phyloP scores from a whole-genome alignment of 2,329 filamentous ascomycete species.

The Cryphonectria radicalis region DNA sequence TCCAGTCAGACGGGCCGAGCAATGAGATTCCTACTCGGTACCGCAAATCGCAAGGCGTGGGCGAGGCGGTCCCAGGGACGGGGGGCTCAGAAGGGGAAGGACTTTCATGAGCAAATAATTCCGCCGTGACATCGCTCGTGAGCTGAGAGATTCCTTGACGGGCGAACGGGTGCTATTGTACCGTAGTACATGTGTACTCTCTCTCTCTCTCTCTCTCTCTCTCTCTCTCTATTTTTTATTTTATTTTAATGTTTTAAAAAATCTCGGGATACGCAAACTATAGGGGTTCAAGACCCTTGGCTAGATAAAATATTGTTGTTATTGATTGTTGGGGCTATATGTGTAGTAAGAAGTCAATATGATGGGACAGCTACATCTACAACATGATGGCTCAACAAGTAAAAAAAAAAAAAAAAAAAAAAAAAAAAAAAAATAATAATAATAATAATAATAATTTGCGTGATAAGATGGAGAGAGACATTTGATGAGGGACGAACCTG shows the following conservation, averaged over 20 bases:
- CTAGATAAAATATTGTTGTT: too few species aligned
- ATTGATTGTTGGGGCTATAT: too few species aligned
- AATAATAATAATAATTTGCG: too few species aligned
- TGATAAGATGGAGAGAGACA: neutral
- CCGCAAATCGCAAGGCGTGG: neutral
- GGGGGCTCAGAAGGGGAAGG: conserved; percentile 6
- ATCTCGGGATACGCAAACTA: neutral
- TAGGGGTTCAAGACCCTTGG: neutral
- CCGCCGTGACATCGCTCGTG: conserved; percentile 6
- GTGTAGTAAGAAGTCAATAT: neutral
- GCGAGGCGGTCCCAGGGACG: neutral
- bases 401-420: too few species aligned
- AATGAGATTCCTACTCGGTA: neutral
- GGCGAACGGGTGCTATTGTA: neutral
- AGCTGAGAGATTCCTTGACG: neutral
- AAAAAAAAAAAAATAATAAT: too few species aligned
- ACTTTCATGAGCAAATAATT: neutral
- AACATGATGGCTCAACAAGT: too few species aligned
- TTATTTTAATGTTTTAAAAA: neutral
- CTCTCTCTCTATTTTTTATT: too few species aligned
- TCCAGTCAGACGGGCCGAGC: conserved; percentile 9
- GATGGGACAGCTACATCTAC: neutral
- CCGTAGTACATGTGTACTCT: neutral
- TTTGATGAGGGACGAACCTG: neutral
- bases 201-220: neutral